Evolutionary conservation across 306 rosid species (phyloP), one percentile per base, ranked within the genome.

Genomic region (Phaseolus lunatus): DNA sequence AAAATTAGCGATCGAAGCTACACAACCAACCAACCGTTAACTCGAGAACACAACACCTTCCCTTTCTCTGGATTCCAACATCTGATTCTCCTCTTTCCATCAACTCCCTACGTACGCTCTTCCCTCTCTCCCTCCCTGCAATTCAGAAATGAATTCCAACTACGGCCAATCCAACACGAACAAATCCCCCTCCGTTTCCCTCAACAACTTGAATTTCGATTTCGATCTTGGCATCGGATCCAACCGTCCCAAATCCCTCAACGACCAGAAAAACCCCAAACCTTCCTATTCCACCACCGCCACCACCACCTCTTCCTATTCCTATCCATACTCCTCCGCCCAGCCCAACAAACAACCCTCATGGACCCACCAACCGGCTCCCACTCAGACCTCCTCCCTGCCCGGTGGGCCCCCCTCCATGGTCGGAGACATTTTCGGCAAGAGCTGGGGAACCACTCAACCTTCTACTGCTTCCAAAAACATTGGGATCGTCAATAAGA

Each of bases 351-450:
- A 86, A 57, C 87, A 33, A 9, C 47, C 96, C 10, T 24, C 99
- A 0, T 92, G 99, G 99, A 85, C 93, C 75, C 97, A 92, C 85
- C 97, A 92, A 85, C 97, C 97, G 3, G 78, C 87, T 9, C 83
- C 89, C 35, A 68, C 80, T 45, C 83, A 77, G 20, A 64, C 69
- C 69, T 33, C 90, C 45, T 88, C 84, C 9, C 69, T 88, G 18
- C 69, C 88, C 3, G 77, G 78, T 64, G 88, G 75, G 16, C 87
- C 97, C 14, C 41, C 88, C 50, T 89, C 99, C 29, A 92, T 92
- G 99, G 98, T 85, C 5, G 99, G 99, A 7, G 99, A 96, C 62
- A 96, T 96, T 77, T 81, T 83, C 49, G 99, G 99, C 37, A 96
- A 92, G 82, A 92, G 77, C 23, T 92, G 99, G 98, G 81, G 87